Conservation (phyloP, 345 rosid species). For the Carallia pectinifolia region DNA sequence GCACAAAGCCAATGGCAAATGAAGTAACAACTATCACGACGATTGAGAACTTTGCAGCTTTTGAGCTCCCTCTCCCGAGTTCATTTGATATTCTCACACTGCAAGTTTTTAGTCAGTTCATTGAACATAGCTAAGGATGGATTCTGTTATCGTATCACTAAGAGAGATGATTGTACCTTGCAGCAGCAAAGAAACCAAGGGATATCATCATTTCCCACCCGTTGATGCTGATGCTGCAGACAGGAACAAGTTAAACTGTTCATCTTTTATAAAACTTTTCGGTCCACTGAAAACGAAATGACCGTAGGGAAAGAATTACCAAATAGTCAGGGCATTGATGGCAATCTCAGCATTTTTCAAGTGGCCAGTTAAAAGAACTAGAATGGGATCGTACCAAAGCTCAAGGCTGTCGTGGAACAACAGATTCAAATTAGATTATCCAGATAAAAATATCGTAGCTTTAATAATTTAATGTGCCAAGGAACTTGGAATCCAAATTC, state of each 20-base stretch:
- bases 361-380: conserved; percentile 66
- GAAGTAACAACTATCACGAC: no score
- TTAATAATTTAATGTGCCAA: background rate
- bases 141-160: background rate
- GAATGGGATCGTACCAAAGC: conserved; percentile 79
- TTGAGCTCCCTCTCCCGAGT: no score
- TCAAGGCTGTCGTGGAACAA: conserved; percentile 51
- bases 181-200: conserved; percentile 73
- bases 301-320: conserved; percentile 34
- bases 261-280: background rate
- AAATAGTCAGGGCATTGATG: conserved; percentile 76
- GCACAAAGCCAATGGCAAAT: no score
- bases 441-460: background rate
- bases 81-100: conserved; percentile 58
- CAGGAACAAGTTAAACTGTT: background rate
- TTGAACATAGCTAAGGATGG: background rate
- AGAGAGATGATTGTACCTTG: conserved; percentile 39
- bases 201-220: conserved; percentile 85
- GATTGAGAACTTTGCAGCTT: no score
- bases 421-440: conserved; percentile 1
- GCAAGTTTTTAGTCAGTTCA: conserved; percentile 13
- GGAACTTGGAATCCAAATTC: no score
- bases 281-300: background rate
- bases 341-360: conserved; percentile 64
- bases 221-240: conserved; percentile 63